phyloP scores from a whole-genome alignment of 495 filamentous ascomycete genomes.

The Cercophora samala region DNA sequence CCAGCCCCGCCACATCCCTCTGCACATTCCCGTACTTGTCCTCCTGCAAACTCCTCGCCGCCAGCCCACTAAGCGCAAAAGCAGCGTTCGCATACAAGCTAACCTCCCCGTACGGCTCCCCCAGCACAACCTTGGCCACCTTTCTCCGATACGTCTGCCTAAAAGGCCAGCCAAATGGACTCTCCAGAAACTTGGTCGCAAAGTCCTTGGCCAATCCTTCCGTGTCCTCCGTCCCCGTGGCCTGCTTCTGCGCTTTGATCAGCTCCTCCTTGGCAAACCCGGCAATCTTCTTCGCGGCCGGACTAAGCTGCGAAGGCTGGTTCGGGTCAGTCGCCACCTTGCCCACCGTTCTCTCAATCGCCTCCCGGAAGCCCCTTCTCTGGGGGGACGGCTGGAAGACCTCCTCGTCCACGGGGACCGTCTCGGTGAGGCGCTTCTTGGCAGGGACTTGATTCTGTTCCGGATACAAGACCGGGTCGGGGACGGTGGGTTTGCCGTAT shows the following conservation, averaged over 20 bases:
- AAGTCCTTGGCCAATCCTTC: constrained; percentile 34
- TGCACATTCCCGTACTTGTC: constrained; percentile 87
- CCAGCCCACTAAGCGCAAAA: constrained; percentile 63
- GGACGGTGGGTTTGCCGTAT: constrained; percentile 49
- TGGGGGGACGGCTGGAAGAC: constrained; percentile 53
- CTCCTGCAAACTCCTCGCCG: constrained; percentile 70
- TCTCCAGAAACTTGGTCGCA: constrained; percentile 40
- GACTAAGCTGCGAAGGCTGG: constrained; percentile 45
- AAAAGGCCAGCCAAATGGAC: constrained; percentile 64
- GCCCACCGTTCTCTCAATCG: constrained; percentile 52
- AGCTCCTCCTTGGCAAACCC: constrained; percentile 38
- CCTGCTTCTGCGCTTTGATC: constrained; percentile 45
- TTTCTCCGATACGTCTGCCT: constrained; percentile 64
- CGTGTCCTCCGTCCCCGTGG: constrained; percentile 41
- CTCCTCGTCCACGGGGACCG: constrained; percentile 53
- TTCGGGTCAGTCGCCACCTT: constrained; percentile 58
- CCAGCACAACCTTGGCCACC: constrained; percentile 61
- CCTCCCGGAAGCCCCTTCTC: constrained; percentile 46
- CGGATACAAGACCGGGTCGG: constrained; percentile 22
- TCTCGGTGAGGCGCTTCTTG: constrained; percentile 36
- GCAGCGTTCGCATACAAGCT: constrained; percentile 66
- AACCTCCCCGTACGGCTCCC: constrained; percentile 62
- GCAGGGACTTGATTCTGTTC: constrained; percentile 10
- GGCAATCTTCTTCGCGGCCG: constrained; percentile 39
- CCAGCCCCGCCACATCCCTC: constrained; percentile 65